Evolutionary conservation across 2,329 filamentous ascomycete genomes (phyloP).

Genomic region (Pseudovirgaria hyperparasitica): DNA sequence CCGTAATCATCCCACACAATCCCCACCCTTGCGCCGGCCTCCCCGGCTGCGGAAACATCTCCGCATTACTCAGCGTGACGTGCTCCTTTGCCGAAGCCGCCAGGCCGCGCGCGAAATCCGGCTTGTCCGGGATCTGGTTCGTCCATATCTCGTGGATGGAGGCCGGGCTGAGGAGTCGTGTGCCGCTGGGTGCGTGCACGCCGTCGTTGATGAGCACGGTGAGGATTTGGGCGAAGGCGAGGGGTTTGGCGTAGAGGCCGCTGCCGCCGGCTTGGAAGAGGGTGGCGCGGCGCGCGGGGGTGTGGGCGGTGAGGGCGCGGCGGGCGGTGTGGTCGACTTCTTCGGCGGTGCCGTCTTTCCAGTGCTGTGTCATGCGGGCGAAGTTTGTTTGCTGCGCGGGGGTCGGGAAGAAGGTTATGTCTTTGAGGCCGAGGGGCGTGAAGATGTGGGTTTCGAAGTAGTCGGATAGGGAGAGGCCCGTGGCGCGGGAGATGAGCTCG

Average conservation of each 20-base stretch:
- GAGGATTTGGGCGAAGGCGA: conserved; percentile 49
- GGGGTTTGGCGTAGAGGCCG: conserved; percentile 45
- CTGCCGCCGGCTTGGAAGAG: conserved; percentile 49
- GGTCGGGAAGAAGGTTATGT: conserved; percentile 45
- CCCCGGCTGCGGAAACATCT: conserved; percentile 36
- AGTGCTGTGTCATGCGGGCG: conserved; percentile 44
- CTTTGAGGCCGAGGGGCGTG: conserved; percentile 32
- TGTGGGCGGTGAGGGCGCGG: conserved; percentile 31
- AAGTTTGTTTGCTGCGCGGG: conserved; percentile 41
- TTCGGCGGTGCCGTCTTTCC: conserved; percentile 24
- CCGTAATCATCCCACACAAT: conserved; percentile 43
- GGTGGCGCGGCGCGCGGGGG: conserved; percentile 28
- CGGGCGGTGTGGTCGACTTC: conserved; percentile 40
- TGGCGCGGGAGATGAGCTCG: conserved; percentile 32
- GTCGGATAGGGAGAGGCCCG: conserved; percentile 29
- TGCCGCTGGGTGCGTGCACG: conserved; percentile 42
- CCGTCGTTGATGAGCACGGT: conserved; percentile 52
- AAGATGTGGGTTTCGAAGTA: conserved; percentile 36
- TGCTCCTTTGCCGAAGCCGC: conserved; percentile 36
- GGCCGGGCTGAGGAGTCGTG: conserved; percentile 39
- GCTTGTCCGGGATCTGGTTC: conserved; percentile 46
- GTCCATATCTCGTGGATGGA: conserved; percentile 53
- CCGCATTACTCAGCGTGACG: conserved; percentile 34
- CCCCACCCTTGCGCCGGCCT: conserved; percentile 53
- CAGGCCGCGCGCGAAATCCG: conserved; percentile 36